Conservation (phyloP, 1,284 basidiomycete genomes). For the Marasmius sp. region DNA sequence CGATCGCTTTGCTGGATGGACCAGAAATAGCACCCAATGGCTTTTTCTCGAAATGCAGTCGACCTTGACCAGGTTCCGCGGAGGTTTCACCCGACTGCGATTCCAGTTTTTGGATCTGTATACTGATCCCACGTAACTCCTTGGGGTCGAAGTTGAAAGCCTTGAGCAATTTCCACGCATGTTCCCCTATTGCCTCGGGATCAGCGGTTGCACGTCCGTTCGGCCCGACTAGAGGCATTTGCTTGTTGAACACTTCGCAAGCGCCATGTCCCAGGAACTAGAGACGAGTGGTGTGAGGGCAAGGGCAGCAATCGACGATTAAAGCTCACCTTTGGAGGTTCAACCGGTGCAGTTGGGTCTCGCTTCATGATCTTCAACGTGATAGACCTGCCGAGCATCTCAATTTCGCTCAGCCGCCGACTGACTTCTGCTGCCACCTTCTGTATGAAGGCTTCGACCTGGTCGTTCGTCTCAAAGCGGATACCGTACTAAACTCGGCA, state of each 20-base stretch:
- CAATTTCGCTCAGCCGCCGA: conserved; percentile 64
- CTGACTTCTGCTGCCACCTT: conserved; percentile 80
- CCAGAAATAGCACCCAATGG: conserved; percentile 13
- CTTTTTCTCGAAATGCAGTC: conserved; percentile 50
- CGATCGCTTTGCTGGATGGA: background rate
- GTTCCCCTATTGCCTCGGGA: conserved; percentile 67
- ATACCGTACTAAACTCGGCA: conserved; percentile 78
- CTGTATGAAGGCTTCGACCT: conserved; percentile 77
- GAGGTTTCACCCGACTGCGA: conserved; percentile 26
- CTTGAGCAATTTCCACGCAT: conserved; percentile 76
- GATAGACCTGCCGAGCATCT: conserved; percentile 70
- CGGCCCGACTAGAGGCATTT: conserved; percentile 55
- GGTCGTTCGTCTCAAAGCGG: conserved; percentile 80
- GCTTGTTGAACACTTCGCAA: conserved; percentile 84
- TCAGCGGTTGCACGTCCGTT: conserved; percentile 76
- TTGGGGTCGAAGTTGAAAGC: conserved; percentile 77
- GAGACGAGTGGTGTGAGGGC: background rate
- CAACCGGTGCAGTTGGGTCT: conserved; percentile 83
- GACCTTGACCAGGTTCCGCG: conserved; percentile 47
- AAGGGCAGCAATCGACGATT: background rate
- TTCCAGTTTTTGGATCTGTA: conserved; percentile 92
- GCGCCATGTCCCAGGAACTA: conserved; percentile 93
- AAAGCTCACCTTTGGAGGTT: conserved; percentile 81
- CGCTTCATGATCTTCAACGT: conserved; percentile 91
- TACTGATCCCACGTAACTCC: conserved; percentile 91